Base-by-base conservation (phyloP, 257 asterid genomes). In the Ballota nigra region DNA sequence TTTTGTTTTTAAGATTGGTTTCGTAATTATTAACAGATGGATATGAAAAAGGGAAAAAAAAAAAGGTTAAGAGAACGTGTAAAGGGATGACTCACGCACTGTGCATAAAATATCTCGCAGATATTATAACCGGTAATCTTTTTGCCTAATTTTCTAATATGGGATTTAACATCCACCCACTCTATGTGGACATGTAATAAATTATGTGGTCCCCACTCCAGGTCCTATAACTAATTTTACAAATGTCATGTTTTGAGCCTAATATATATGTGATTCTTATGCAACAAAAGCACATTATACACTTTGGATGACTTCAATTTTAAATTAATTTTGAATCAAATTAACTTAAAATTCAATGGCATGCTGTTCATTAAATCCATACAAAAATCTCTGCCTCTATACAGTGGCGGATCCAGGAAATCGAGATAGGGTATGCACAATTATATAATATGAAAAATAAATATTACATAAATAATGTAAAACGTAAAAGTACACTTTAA, bases 151-250 rank as follows among this genome's bases (percentile, higher is more conserved):
- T 70, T 70, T 43, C 23, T 66, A 3, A 59, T 43, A 43, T 8
- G 22, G 45, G 68, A 70, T 57, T 70, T 70, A 57, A 70, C 67
- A 4, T 36, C 67, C 75, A 70, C 75, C 75, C 60, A 58, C 68
- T 45, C 38, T 20, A 6, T 19, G 36, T 38, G 51, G 47, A 62
- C 31, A 10, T 18, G 16, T 63, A 63, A 63, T 63, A 4, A 63
- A 36, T 36, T 34, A 3, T 43, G n/a, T 28, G 59, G 58, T n/a
- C 70, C 69, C 70, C 29, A 66, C 9, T 66, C 41, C 8, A 33
- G 51, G 31, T 34, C 51, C 12, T 62, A 31, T 36, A 62, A 31
- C 51, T 62, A 62, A 62, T 62, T 6, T 34, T 4, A 15, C 36
- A 41, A 23, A 26, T 41, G 41, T 9, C 41, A 43, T 66, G 70